Evolutionary conservation across 176 grass and related monocot genomes (phyloP).

Genomic region (Leersia perrieri): DNA sequence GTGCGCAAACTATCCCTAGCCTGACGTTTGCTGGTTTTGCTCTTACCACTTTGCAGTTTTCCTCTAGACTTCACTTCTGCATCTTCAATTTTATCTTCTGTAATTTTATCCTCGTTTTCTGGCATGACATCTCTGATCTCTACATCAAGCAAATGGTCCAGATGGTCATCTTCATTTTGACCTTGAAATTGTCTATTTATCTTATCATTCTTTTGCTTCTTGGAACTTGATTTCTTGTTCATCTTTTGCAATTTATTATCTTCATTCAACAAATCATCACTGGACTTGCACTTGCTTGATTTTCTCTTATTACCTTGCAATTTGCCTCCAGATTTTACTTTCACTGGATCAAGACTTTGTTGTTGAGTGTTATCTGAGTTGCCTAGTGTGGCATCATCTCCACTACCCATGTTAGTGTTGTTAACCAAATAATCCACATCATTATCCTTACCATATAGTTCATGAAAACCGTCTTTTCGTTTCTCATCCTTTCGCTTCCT

Average conservation of each 20-base stretch:
- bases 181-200: constrained; percentile 32
- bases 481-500: constrained; percentile 35
- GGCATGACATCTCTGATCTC: constrained; percentile 27
- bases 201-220: constrained; percentile 38
- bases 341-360: constrained; percentile 28
- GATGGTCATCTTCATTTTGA: not conserved
- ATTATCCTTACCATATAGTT: constrained; percentile 23
- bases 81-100: constrained; percentile 31
- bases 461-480: constrained; percentile 23
- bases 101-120: constrained; percentile 29
- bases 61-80: constrained; percentile 50
- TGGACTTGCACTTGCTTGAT: constrained; percentile 35
- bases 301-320: constrained; percentile 48
- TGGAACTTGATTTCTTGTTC: constrained; percentile 35
- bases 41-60: constrained; percentile 38
- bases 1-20: constrained; percentile 7
- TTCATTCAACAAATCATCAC: constrained; percentile 26
- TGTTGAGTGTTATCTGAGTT: constrained; percentile 31
- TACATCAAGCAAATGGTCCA: constrained; percentile 10
- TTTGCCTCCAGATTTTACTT: constrained; percentile 49
- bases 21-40: constrained; percentile 48
- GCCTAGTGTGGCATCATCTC: constrained; percentile 32
- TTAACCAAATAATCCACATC: constrained; percentile 21
- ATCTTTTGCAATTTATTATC: constrained; percentile 36
- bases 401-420: constrained; percentile 37